A percentile compares a stretch with the other conserved stretches of the same genome.
phyloP scores from a whole-genome alignment of 306 rosid species.

The Gleditsia sinensis region DNA sequence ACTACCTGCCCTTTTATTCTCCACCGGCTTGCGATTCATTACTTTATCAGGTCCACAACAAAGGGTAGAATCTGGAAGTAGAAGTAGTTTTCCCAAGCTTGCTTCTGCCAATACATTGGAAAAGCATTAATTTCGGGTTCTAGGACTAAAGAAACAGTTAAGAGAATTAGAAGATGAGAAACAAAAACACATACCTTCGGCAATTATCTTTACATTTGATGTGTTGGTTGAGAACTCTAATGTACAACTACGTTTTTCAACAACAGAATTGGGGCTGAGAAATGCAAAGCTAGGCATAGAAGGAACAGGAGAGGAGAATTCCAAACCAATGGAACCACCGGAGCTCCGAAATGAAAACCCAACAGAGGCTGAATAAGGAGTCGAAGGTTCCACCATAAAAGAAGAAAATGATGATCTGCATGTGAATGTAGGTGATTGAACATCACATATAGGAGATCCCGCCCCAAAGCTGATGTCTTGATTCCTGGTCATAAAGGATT shows the following conservation, averaged over 20 bases:
- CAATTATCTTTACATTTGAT: constrained; percentile 44
- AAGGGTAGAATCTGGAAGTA: constrained; percentile 53
- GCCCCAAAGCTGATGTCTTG: constrained; percentile 78
- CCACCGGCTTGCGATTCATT: constrained; percentile 42
- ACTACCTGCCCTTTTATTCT: constrained; percentile 57
- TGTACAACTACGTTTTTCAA: constrained; percentile 53
- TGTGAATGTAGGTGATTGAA: constrained; percentile 67
- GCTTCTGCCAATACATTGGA: constrained; percentile 47
- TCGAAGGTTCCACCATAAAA: constrained; percentile 51
- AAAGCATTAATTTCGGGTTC: constrained; percentile 22
- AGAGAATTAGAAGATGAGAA: background rate
- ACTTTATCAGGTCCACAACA: constrained; percentile 42
- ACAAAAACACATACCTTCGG: constrained; percentile 50
- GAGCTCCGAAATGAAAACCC: constrained; percentile 65
- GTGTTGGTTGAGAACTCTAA: constrained; percentile 50
- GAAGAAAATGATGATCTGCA: constrained; percentile 86
- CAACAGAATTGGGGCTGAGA: constrained; percentile 56
- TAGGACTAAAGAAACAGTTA: background rate
- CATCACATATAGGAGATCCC: constrained; percentile 60
- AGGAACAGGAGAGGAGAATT: constrained; percentile 54
- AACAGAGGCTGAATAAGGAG: constrained; percentile 58
- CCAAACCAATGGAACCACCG: constrained; percentile 47
- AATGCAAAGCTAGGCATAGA: constrained; percentile 86
- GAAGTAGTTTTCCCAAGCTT: constrained; percentile 55
- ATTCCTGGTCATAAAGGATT: constrained; percentile 71